Percentiles rank a stretch among this genome's conserved stretches.
These are phyloP conservation scores for Ophiostoma montium DNA, from an alignment of 2,329 filamentous ascomycete genomes.

Conservation along the genomic window DNA sequence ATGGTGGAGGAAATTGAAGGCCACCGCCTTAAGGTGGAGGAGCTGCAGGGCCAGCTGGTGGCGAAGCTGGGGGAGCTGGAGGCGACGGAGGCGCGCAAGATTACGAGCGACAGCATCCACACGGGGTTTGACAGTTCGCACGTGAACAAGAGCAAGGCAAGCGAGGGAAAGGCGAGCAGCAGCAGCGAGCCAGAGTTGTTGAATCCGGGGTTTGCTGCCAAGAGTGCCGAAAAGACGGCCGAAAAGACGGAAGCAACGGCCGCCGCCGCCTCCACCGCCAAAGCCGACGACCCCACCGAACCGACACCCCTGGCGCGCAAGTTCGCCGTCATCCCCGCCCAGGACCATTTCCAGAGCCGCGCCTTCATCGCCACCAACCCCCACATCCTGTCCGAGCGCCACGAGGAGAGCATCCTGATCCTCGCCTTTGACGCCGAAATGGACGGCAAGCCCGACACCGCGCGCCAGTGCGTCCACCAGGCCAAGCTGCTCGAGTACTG, in stretches of 20 bases:
- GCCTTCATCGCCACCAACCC: conserved; percentile 70
- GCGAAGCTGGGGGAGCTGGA: conserved; percentile 68
- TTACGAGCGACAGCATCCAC: conserved; percentile 81
- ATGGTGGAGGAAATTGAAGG: conserved; percentile 67
- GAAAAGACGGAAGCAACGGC: neutral
- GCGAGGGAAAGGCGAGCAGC: conserved; percentile 46
- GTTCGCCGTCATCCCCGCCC: conserved; percentile 65
- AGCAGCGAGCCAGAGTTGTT: conserved; percentile 51
- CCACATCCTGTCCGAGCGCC: conserved; percentile 59
- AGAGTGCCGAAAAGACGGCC: conserved; percentile 15
- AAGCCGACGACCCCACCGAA: conserved; percentile 60
- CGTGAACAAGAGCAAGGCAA: conserved; percentile 45
- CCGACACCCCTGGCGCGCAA: conserved; percentile 64
- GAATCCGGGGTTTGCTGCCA: conserved; percentile 44
- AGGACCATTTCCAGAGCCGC: conserved; percentile 59
- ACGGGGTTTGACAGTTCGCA: conserved; percentile 83
- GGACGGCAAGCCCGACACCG: conserved; percentile 59
- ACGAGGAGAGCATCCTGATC: conserved; percentile 81
- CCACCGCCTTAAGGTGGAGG: conserved; percentile 65
- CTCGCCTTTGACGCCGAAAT: conserved; percentile 84
- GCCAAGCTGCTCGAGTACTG: conserved; percentile 90
- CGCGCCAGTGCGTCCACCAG: conserved; percentile 83
- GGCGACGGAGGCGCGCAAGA: conserved; percentile 73
- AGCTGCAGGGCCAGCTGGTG: conserved; percentile 61
- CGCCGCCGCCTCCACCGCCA: conserved; percentile 13